Evolutionary conservation across 768 basidiomycete species (phyloP).

Genomic region (Tylopilus sp.): DNA sequence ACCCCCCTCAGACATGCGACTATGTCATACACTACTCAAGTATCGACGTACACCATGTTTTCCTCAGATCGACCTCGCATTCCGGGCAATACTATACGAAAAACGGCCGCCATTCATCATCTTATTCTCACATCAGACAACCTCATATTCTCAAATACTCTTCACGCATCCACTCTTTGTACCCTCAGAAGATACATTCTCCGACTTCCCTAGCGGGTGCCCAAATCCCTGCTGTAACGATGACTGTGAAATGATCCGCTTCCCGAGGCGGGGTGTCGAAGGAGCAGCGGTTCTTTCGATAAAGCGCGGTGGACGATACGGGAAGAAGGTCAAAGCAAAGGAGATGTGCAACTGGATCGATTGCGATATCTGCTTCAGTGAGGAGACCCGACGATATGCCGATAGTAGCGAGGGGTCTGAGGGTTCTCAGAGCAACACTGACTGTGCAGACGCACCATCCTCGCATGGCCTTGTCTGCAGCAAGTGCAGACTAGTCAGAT

Average conservation of each 20-base stretch:
- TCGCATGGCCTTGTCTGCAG: conserved; percentile 62
- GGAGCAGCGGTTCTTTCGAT: conserved; percentile 61
- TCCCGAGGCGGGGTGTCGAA: conserved; percentile 62
- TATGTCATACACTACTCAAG: conserved; percentile 62
- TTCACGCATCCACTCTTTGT: conserved; percentile 72
- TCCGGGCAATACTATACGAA: conserved; percentile 73
- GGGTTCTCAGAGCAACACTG: conserved; percentile 42
- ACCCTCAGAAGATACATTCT: conserved; percentile 68
- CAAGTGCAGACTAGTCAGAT: conserved; percentile 75
- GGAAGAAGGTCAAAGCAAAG: conserved; percentile 47
- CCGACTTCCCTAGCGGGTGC: conserved; percentile 76
- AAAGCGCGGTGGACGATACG: conserved; percentile 50
- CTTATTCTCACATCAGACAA: conserved; percentile 76
- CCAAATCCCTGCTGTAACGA: conserved; percentile 77
- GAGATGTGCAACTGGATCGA: conserved; percentile 87
- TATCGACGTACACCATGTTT: conserved; percentile 77
- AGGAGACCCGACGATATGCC: conserved; percentile 32
- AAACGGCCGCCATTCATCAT: conserved; percentile 75
- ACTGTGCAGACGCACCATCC: conserved; percentile 30
- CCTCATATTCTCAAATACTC: conserved; percentile 78
- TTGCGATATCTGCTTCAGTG: conserved; percentile 59
- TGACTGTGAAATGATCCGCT: conserved; percentile 81
- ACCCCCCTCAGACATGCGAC: conserved; percentile 50
- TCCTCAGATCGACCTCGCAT: conserved; percentile 75
- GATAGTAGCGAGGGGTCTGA: conserved; percentile 45